These are phyloP conservation scores for Fistulinella staudtii DNA, from an alignment of 1,284 basidiomycete species.

Conservation along the genomic window DNA sequence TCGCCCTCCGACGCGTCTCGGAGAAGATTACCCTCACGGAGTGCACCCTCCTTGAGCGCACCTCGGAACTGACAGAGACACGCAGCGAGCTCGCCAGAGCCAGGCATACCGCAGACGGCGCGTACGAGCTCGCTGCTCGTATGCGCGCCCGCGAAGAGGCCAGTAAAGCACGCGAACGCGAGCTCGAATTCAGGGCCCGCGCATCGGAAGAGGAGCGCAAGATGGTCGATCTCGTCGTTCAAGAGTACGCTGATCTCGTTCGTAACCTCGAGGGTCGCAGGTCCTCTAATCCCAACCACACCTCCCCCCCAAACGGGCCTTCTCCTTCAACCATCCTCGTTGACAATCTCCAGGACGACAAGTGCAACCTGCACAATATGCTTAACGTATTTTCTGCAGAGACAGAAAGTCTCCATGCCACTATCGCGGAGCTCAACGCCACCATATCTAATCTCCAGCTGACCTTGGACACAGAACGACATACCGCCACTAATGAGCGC, in stretches of 20 bases:
- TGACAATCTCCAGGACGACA: constrained; percentile 46
- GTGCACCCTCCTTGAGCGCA: constrained; percentile 46
- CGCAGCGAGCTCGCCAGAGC: constrained; percentile 43
- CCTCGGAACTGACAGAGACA: constrained; percentile 42
- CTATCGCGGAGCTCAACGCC: constrained; percentile 43
- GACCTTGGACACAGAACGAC: constrained; percentile 46
- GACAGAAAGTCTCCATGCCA: constrained; percentile 43
- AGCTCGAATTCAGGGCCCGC: constrained; percentile 38
- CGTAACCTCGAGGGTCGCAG: constrained; percentile 51
- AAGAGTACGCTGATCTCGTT: constrained; percentile 69
- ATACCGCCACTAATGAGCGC: constrained; percentile 41
- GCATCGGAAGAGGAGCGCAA: constrained; percentile 51
- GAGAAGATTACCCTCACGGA: constrained; percentile 63
- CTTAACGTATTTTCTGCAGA: constrained; percentile 49
- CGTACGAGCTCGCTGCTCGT: constrained; percentile 49
- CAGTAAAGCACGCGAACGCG: constrained; percentile 42
- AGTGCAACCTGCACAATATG: constrained; percentile 46
- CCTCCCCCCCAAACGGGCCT: constrained; percentile 10
- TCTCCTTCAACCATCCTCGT: constrained; percentile 33
- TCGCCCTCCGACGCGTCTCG: constrained; percentile 63
- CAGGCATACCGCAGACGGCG: constrained; percentile 43
- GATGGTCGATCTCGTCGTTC: constrained; percentile 60
- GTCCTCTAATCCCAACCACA: no score
- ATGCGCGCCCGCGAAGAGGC: constrained; percentile 52
- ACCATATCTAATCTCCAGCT: constrained; percentile 43